Conservation (phyloP, 352 stramenopile species). For the Pythium rishiriense region DNA sequence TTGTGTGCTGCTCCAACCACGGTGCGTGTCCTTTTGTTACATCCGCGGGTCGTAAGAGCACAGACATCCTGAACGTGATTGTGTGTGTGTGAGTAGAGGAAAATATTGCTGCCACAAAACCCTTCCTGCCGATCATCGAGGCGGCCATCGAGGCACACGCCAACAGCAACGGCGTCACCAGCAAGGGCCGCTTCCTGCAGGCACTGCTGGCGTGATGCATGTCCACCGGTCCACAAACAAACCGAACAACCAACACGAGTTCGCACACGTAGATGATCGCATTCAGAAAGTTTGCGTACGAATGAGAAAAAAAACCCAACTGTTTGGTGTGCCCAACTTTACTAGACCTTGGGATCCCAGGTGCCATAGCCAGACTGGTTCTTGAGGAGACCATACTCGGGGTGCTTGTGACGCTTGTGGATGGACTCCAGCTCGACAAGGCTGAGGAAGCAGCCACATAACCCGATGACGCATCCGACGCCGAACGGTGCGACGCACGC, state of each 20-base stretch:
- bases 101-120: constrained; percentile 55
- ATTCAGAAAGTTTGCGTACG: neutral
- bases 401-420: constrained; percentile 81
- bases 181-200: constrained; percentile 63
- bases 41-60: too few relatives aligned
- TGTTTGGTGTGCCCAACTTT: neutral
- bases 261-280: neutral
- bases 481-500: constrained; percentile 72
- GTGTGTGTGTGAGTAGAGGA: constrained; percentile 39
- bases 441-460: constrained; percentile 67
- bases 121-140: constrained; percentile 44
- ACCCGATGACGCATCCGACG: constrained; percentile 62
- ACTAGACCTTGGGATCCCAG: constrained; percentile 23
- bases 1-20: constrained; percentile 83
- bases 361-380: constrained; percentile 45
- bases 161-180: constrained; percentile 62
- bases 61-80: neutral
- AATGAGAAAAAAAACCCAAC: neutral
- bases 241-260: neutral
- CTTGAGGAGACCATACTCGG: constrained; percentile 75
- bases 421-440: constrained; percentile 76
- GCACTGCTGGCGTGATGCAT: constrained; percentile 43
- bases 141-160: constrained; percentile 44
- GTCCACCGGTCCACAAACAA: neutral
- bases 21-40: too few relatives aligned